Evolutionary conservation across 257 asterid genomes (phyloP).

Genomic region (Scutellaria minor): DNA sequence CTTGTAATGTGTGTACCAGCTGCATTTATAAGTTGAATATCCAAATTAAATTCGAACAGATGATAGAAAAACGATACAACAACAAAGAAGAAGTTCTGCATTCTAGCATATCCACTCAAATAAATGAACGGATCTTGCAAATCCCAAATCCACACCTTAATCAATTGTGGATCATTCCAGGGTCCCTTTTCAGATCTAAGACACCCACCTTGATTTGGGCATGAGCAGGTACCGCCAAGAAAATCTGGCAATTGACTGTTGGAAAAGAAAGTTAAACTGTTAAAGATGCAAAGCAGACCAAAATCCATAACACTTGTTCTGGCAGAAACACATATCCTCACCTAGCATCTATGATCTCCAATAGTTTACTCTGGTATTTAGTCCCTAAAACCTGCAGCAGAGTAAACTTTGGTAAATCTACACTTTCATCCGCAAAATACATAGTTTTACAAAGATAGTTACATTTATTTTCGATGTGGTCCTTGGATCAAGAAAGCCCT

Average conservation of each 20-base stretch:
- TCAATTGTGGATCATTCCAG: slow-evolving; percentile 82
- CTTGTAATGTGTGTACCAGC: slow-evolving; percentile 73
- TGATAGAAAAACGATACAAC: slow-evolving; percentile 31
- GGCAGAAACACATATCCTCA: slow-evolving; percentile 43
- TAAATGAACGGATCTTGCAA: slow-evolving; percentile 17
- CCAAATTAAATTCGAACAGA: slow-evolving; percentile 34
- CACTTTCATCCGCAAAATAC: slow-evolving; percentile 29
- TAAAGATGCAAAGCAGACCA: slow-evolving; percentile 22
- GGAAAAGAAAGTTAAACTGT: slow-evolving; percentile 24
- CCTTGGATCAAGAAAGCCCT: slow-evolving; percentile 92
- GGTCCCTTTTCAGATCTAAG: slow-evolving; percentile 92
- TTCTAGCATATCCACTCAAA: slow-evolving; percentile 16
- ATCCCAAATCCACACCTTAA: slow-evolving; percentile 66
- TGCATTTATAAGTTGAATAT: slow-evolving; percentile 56
- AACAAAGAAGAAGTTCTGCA: slow-evolving; percentile 18
- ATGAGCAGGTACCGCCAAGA: slow-evolving; percentile 92
- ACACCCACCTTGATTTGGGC: slow-evolving; percentile 88
- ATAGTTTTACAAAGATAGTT: slow-evolving; percentile 30
- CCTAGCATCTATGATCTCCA: slow-evolving; percentile 84
- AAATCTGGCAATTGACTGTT: slow-evolving; percentile 96
- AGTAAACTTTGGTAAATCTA: slow-evolving; percentile 35
- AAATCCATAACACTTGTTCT: background rate
- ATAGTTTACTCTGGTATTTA: slow-evolving; percentile 74
- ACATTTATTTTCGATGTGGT: slow-evolving; percentile 91
- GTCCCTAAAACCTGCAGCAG: slow-evolving; percentile 79